phyloP scores from a whole-genome alignment of 805 yeast species.

The Spathaspora sp. region DNA sequence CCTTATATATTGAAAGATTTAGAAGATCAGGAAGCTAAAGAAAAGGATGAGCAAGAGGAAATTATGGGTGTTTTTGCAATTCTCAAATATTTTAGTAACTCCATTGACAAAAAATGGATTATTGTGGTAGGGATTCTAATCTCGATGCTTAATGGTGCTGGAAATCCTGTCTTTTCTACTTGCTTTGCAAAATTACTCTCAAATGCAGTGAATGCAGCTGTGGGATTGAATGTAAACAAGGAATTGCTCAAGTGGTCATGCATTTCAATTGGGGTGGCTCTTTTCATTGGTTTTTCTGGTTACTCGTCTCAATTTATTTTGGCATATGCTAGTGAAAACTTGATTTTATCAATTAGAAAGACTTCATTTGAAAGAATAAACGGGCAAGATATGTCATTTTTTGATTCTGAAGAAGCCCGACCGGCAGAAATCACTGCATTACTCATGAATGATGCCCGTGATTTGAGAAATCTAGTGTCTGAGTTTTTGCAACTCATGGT shows the following conservation, averaged over 20 bases:
- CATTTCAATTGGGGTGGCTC: conserved; percentile 58
- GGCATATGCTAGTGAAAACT: conserved; percentile 59
- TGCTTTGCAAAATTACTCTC: conserved; percentile 67
- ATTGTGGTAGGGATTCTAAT: conserved; percentile 49
- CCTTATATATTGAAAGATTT: conserved; percentile 22
- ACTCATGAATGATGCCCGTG: conserved; percentile 78
- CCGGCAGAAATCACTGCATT: conserved; percentile 61
- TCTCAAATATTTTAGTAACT: conserved; percentile 18
- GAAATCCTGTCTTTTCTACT: conserved; percentile 76
- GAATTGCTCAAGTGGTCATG: conserved; percentile 61
- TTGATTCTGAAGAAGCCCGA: conserved; percentile 30
- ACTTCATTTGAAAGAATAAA: conserved; percentile 46
- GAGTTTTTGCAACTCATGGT: conserved; percentile 55
- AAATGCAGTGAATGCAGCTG: conserved; percentile 52
- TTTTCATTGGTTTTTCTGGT: conserved; percentile 55
- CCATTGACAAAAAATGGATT: conserved; percentile 16
- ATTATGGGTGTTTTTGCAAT: conserved; percentile 22
- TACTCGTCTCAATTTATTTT: conserved; percentile 50
- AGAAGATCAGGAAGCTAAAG: conserved; percentile 6
- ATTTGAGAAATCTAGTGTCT: conserved; percentile 61
- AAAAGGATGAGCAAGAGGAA: conserved; percentile 3
- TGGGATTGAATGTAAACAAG: conserved; percentile 25
- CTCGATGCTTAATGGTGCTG: conserved; percentile 55
- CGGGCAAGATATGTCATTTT: conserved; percentile 54
- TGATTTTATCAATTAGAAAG: conserved; percentile 57